A percentile compares a stretch with the other conserved stretches of the same genome.
Conservation (phyloP, 306 rosid species). For the Citrullus colocynthis region DNA sequence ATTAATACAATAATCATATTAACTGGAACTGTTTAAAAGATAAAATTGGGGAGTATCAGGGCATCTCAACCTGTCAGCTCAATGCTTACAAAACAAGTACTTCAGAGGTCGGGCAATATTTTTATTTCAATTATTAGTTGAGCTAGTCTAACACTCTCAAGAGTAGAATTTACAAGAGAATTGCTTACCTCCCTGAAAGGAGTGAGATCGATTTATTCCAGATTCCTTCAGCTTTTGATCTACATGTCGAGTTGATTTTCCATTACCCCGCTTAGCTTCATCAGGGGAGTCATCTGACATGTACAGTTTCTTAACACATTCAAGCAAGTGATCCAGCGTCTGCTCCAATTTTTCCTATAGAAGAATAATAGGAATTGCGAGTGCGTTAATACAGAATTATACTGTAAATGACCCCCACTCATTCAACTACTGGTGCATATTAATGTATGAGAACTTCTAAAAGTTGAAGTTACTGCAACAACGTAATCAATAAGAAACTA, state of each 20-base stretch:
- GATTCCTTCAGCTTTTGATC: conserved; percentile 20
- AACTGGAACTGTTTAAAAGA: neutral
- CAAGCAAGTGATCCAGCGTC: conserved; percentile 44
- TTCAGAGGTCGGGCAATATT: neutral
- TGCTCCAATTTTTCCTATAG: conserved; percentile 39
- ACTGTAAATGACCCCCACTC: neutral
- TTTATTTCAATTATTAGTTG: neutral
- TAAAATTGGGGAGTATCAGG: neutral
- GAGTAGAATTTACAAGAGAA: neutral
- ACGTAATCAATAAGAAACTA: neutral
- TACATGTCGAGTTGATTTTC: conserved; percentile 14
- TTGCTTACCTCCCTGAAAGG: conserved; percentile 34
- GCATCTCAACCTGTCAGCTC: neutral
- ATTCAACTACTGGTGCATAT: neutral
- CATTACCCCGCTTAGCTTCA: conserved; percentile 23
- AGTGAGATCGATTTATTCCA: conserved; percentile 18
- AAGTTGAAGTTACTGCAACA: neutral
- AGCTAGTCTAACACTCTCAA: neutral
- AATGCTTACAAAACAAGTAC: neutral
- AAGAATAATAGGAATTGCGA: neutral
- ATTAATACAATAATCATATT: neutral
- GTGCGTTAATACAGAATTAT: neutral
- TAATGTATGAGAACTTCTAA: neutral
- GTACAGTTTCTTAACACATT: conserved; percentile 46
- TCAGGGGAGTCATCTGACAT: conserved; percentile 23